phyloP scores from a whole-genome alignment of 2,329 filamentous ascomycete genomes.

The Domatiomyces catenatus region DNA sequence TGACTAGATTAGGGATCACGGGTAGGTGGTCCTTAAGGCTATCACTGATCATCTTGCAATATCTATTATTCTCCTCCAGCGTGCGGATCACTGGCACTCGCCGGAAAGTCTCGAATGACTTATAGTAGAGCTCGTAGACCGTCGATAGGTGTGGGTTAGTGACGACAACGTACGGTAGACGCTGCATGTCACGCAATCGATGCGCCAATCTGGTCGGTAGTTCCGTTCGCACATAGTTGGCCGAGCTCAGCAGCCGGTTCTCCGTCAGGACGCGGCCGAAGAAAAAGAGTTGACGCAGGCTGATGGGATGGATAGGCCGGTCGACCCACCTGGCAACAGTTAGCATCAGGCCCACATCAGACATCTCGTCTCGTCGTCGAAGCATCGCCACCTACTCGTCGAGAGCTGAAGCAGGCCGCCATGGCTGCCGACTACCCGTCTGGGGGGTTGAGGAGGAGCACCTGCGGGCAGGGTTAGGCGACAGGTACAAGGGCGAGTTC shows the following conservation, averaged over 20 bases:
- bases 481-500: neutral
- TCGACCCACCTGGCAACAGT: conserved; percentile 63
- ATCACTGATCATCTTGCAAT: conserved; percentile 64
- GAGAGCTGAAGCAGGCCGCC: conserved; percentile 42
- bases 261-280: conserved; percentile 91
- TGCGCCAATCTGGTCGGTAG: conserved; percentile 85
- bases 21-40: conserved; percentile 78
- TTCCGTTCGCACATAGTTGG: conserved; percentile 94
- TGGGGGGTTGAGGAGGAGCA: neutral
- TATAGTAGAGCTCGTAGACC: conserved; percentile 93
- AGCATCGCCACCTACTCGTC: conserved; percentile 36
- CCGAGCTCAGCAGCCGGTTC: conserved; percentile 73
- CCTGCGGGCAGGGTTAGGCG: too few relatives aligned
- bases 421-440: conserved; percentile 33
- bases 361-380: neutral
- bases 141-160: conserved; percentile 88
- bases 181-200: conserved; percentile 92
- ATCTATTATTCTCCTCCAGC: conserved; percentile 73
- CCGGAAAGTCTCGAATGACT: conserved; percentile 84
- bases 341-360: conserved; percentile 10
- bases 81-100: conserved; percentile 69
- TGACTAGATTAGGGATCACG: conserved; percentile 85
- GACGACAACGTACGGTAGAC: conserved; percentile 84
- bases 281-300: conserved; percentile 87
- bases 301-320: conserved; percentile 86